Percentiles rank a stretch among this genome's conserved stretches.
Conservation (phyloP, 2,329 filamentous ascomycete species). For the Fusarium liriodendri region DNA sequence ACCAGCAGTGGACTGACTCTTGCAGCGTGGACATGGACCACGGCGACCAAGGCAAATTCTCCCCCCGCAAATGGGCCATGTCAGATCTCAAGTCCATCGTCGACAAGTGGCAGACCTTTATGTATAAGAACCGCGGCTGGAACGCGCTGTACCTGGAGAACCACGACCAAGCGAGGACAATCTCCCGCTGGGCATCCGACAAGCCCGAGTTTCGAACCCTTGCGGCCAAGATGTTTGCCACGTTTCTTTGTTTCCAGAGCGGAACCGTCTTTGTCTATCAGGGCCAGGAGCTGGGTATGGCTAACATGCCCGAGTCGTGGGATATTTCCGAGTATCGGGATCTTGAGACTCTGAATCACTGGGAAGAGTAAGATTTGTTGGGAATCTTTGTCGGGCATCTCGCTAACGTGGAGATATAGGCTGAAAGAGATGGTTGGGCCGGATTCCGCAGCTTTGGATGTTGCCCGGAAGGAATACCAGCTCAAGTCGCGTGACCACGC, state of each 20-base stretch:
- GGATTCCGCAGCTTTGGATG: neutral
- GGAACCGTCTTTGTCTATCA: slow-evolving; percentile 71
- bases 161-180: slow-evolving; percentile 69
- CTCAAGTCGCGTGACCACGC: slow-evolving; percentile 32
- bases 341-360: slow-evolving; percentile 30
- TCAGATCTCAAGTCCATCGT: slow-evolving; percentile 42
- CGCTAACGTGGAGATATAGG: neutral
- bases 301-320: slow-evolving; percentile 63
- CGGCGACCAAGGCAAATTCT: slow-evolving; percentile 52
- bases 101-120: slow-evolving; percentile 56
- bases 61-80: slow-evolving; percentile 24
- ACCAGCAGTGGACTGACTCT: neutral
- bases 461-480: slow-evolving; percentile 27
- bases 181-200: slow-evolving; percentile 58
- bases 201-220: slow-evolving; percentile 36
- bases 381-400: fast-evolving
- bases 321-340: slow-evolving; percentile 56
- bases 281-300: slow-evolving; percentile 70
- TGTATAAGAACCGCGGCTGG: slow-evolving; percentile 61
- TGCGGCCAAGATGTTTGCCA: slow-evolving; percentile 64
- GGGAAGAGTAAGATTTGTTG: slow-evolving; percentile 23
- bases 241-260: slow-evolving; percentile 49
- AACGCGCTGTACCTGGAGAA: slow-evolving; percentile 72
- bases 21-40: slow-evolving; percentile 62
- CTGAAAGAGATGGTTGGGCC: slow-evolving; percentile 5